Base-by-base conservation (phyloP, 108 stramenopile species). In the Mayamaea pseudoterrestris region DNA sequence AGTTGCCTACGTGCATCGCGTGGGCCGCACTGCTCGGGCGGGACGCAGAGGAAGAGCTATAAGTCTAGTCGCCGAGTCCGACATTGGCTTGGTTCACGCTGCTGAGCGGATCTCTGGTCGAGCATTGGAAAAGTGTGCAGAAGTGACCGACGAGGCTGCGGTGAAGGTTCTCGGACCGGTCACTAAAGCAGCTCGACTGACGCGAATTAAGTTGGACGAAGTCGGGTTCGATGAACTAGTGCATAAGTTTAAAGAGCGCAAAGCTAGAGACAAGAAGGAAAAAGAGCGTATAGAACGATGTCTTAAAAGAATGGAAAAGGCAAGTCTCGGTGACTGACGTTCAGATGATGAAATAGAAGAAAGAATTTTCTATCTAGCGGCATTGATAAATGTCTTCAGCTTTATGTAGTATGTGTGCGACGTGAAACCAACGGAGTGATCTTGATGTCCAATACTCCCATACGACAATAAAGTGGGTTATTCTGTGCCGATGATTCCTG, bases 11-110 rank as follows among this genome's bases (percentile, higher is more conserved):
- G 78, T 98, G 11, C 94, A 98, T 54, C 63, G 98, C 22, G 94
- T 98, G 14, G 98, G 98, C 12, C 62, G 98, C 17, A 99, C 98
- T 0, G 97, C 99, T 5, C 70, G 99, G 13, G 96, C 97, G 0
- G 99, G 97, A 28, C 72, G 97, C 39, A 68, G 90, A 30, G 99
- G 99, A 14, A 55, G 77, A 2, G 83, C 95, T 9, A 86, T 99
- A 2, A 94, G 88, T 49, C 69, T 99, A 31, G 95, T 96, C 1
- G 82, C 90, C 9, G 90, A 93, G 57, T 49, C 65, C 11, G 90
- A 93, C 45, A 66, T 88, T 1, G 69, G 68, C 7, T 53, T 93
- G 44, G 83, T 93, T 3, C 85, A 93, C 62, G 90, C 83, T 14
- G 80, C 71, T 9, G 90, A 93, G 53, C 35, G 57, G 20, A 71